Evolutionary conservation across 495 filamentous ascomycete species (phyloP).

Genomic region (Aspergillus sparsus): DNA sequence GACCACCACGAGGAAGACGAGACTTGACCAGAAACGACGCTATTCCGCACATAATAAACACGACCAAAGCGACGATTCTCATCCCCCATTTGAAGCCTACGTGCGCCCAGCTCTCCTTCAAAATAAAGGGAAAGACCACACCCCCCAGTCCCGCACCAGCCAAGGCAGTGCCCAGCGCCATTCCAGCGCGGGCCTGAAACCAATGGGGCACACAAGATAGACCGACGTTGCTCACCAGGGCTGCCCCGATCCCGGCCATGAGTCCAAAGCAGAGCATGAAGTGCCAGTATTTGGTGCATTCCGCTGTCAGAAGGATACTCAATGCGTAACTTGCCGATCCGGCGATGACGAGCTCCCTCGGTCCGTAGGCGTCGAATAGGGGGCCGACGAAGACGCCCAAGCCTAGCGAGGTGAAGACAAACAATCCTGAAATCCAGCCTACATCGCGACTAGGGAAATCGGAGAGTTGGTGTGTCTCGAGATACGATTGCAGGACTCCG

Average conservation of each 20-base stretch:
- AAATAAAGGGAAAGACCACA: conserved; percentile 60
- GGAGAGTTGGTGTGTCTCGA: conserved; percentile 58
- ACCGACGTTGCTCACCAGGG: conserved; percentile 57
- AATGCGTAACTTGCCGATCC: conserved; percentile 54
- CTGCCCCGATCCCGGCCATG: conserved; percentile 56
- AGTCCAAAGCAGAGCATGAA: conserved; percentile 64
- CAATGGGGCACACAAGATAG: conserved; percentile 43
- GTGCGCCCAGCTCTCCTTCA: conserved; percentile 51
- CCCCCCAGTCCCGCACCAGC: conserved; percentile 52
- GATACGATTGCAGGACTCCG: conserved; percentile 65
- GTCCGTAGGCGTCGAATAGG: conserved; percentile 63
- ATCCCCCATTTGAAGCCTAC: conserved; percentile 64
- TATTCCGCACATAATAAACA: conserved; percentile 50
- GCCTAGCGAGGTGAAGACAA: conserved; percentile 63
- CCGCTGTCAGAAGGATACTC: conserved; percentile 55
- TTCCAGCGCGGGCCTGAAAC: conserved; percentile 39
- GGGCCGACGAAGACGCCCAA: conserved; percentile 65
- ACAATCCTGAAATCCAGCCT: conserved; percentile 66
- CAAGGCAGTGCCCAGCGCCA: conserved; percentile 44
- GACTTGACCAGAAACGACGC: conserved; percentile 45
- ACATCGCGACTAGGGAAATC: conserved; percentile 56
- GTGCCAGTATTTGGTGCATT: conserved; percentile 62
- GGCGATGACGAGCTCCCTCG: conserved; percentile 51
- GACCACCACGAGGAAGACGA: conserved; percentile 33
- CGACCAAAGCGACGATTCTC: conserved; percentile 59